Conservation (phyloP, 495 filamentous ascomycete species). For the Penicillium herquei region DNA sequence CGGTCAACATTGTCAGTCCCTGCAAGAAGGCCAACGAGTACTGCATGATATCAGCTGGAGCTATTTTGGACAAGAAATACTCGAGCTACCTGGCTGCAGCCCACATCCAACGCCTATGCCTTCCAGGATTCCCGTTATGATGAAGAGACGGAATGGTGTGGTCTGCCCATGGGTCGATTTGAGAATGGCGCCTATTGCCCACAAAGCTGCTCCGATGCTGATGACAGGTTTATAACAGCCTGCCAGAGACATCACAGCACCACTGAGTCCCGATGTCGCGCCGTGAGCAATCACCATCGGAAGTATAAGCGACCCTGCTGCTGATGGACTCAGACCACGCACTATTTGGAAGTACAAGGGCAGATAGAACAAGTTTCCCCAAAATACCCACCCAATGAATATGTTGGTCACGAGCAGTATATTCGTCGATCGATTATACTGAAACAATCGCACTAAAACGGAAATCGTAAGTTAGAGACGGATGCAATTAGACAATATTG, state of each 20-base stretch:
- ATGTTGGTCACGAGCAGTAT: background rate
- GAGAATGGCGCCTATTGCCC: background rate
- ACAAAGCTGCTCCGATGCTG: background rate
- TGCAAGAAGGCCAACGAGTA: slow-evolving; percentile 45
- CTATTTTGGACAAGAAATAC: background rate
- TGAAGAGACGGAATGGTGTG: slow-evolving; percentile 41
- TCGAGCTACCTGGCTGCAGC: slow-evolving; percentile 45
- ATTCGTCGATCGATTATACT: background rate
- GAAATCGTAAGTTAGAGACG: background rate
- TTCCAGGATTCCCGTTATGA: slow-evolving; percentile 43
- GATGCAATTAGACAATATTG: background rate
- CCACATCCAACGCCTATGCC: slow-evolving; percentile 51
- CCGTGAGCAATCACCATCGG: slow-evolving; percentile 37
- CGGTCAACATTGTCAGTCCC: background rate
- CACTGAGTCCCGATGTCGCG: background rate
- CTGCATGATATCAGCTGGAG: background rate
- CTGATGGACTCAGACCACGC: slow-evolving; percentile 27
- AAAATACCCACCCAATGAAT: slow-evolving; percentile 9
- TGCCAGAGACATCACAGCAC: slow-evolving; percentile 39
- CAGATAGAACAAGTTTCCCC: slow-evolving; percentile 44
- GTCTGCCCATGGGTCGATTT: background rate
- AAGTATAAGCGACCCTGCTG: slow-evolving; percentile 36
- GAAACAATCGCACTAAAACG: slow-evolving; percentile 3
- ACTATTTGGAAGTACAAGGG: slow-evolving; percentile 49
- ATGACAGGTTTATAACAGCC: background rate